Evolutionary conservation across 2,329 filamentous ascomycete species (phyloP), one percentile per base, ranked within the genome.

Genomic region (Xylaria hypoxylon): DNA sequence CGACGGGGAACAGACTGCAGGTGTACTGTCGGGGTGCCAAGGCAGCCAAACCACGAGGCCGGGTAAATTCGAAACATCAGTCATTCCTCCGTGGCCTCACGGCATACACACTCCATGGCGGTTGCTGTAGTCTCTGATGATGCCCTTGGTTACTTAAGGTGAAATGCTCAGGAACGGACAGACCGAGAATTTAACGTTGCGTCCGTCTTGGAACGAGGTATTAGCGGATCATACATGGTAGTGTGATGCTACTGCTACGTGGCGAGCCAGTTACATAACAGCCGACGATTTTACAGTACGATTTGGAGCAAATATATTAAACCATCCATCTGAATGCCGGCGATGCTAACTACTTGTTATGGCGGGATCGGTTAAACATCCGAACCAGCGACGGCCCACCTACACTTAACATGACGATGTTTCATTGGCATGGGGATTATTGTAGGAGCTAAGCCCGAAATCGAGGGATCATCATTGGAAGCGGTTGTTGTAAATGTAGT

Each of bases 181-280:
- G 42, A 56, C 50, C 28, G 19, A 52, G 28, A 51, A 38, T 64
- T 10, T 58, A 64, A 64, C 62, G 64, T 67, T 68, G 50, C 59
- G 48, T 69, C 65, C 56, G 55, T 62, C 45, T 33, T 35, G 22
- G 17, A 22, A 19, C 19, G 51, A 22, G 57, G 22, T 7, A 24
- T 33, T 57, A 17, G 24, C 11, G 57, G 45, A 56, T 62, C 59
- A 17, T 22, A 51, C 35, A 48, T 17, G 44, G 55, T 31, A 69
- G 64, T 68, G 66, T 56, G 62, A 70, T 73, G 65, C 69, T 70
- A 70, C 69, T 71, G 52, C 68, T 71, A 70, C 70, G 60, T 72
- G 64, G 56, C 63, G 59, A 56, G 59, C 68, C 62, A 45, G 53
- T 59, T 42, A 61, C 42, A 64, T 65, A 68, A 65, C 33, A 72